Evolutionary conservation across 208 protist genomes (phyloP).

Genomic region (Leishmania mexicana): DNA sequence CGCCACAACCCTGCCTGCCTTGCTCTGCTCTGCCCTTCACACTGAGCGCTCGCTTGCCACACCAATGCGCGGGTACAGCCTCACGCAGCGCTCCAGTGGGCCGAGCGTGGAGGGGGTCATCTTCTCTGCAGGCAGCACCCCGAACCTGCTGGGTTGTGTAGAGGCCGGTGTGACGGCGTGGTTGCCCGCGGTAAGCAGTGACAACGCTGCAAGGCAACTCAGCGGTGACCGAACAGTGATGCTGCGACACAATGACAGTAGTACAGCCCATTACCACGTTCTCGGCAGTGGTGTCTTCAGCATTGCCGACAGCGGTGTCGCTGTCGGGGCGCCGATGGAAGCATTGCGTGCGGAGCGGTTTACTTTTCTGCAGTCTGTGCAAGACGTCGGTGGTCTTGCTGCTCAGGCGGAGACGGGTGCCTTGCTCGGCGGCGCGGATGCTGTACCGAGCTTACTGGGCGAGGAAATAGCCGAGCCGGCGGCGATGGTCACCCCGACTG

Average conservation of each 20-base stretch:
- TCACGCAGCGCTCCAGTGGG: neutral
- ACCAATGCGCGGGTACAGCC: slow-evolving; percentile 1
- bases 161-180: neutral
- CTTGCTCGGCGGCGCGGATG: neutral
- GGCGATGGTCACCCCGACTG: neutral
- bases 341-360: neutral
- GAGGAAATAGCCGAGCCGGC: neutral
- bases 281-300: neutral
- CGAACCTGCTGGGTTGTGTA: neutral
- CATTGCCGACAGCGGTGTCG: neutral
- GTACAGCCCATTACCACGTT: neutral
- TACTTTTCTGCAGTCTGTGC: slow-evolving; percentile 20
- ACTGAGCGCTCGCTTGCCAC: slow-evolving; percentile 1
- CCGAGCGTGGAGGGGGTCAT: slow-evolving; percentile 1
- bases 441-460: neutral
- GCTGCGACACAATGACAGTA: neutral
- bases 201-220: neutral
- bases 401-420: slow-evolving; percentile 1
- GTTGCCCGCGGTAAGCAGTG: neutral
- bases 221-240: neutral
- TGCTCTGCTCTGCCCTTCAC: neutral
- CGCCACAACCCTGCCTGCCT: neutral
- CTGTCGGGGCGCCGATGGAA: neutral
- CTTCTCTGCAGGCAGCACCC: slow-evolving; percentile 5
- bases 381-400: slow-evolving; percentile 1